Conservation (phyloP, 805 yeast species). For the Ogataea paradorogensis region DNA sequence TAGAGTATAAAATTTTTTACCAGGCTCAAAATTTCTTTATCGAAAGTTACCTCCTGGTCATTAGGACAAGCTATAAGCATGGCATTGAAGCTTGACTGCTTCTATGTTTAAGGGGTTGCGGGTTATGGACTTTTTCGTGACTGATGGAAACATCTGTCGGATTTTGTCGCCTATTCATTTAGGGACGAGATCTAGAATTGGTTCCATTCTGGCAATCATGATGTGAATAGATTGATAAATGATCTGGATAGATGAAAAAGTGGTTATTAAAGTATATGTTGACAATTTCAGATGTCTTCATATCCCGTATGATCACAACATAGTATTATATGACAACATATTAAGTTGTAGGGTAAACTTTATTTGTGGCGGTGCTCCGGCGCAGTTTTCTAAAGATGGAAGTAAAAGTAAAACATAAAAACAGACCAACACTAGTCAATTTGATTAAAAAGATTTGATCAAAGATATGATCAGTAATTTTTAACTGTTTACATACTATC, state of each 20-base stretch:
- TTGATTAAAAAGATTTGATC: constrained; percentile 5
- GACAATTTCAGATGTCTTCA: constrained; percentile 21
- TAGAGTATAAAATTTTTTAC: constrained; percentile 4
- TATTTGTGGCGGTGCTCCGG: constrained; percentile 1
- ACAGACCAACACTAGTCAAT: not conserved
- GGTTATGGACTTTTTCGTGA: not conserved
- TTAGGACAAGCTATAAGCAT: constrained; percentile 29
- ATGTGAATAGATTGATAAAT: constrained; percentile 30
- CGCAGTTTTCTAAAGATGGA: constrained; percentile 2
- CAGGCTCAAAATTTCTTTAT: constrained; percentile 16
- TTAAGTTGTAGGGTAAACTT: not conserved
- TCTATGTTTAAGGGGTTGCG: not conserved
- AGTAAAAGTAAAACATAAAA: constrained; percentile 10
- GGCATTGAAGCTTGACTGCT: not conserved
- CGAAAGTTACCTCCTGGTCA: constrained; percentile 32
- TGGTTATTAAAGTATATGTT: constrained; percentile 31
- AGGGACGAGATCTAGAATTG: constrained; percentile 26
- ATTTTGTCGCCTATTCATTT: constrained; percentile 34
- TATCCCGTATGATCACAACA: constrained; percentile 38
- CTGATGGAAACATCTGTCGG: constrained; percentile 1
- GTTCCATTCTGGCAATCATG: constrained; percentile 7
- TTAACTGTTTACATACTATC: not conserved
- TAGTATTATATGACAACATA: constrained; percentile 3
- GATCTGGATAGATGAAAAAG: constrained; percentile 28
- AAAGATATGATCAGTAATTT: constrained; percentile 7